A percentile compares a stretch with the other conserved stretches of the same genome.
phyloP scores from a whole-genome alignment of 495 filamentous ascomycete species.

The Evernia prunastri region DNA sequence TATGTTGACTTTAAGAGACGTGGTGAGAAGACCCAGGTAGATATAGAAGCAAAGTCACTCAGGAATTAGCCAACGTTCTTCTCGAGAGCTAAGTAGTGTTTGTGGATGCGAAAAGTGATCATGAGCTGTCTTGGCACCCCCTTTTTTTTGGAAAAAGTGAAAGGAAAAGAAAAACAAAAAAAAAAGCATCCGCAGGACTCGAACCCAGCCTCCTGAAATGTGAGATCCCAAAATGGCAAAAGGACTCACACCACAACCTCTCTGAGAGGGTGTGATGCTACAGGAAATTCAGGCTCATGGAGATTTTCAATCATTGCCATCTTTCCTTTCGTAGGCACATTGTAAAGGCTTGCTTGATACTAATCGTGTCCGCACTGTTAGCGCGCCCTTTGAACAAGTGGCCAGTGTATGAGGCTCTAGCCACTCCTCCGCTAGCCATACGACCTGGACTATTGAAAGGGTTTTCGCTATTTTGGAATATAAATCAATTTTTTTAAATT shows the following conservation, averaged over 20 bases:
- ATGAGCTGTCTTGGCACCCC: not conserved
- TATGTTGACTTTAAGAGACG: not conserved
- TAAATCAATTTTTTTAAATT: not conserved
- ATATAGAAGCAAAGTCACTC: not conserved
- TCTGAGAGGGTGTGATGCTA: constrained; percentile 6
- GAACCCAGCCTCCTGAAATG: not conserved
- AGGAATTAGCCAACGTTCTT: no score
- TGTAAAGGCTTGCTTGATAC: constrained; percentile 8
- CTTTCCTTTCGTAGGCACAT: constrained; percentile 2
- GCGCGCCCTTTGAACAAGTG: constrained; percentile 1
- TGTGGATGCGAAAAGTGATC: not conserved
- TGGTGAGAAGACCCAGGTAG: not conserved
- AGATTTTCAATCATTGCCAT: not conserved
- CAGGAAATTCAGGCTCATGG: constrained; percentile 7
- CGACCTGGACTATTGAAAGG: not conserved
- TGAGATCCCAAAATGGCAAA: not conserved
- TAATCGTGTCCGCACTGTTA: constrained; percentile 1
- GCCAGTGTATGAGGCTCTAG: not conserved
- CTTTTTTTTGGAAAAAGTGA: not conserved
- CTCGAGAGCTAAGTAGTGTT: not conserved
- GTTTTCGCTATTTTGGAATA: not conserved
- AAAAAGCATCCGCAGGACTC: not conserved
- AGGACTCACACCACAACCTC: constrained; percentile 4
- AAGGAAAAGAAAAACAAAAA: not conserved
- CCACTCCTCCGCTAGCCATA: constrained; percentile 4